Evolutionary conservation across 345 rosid genomes (phyloP), one percentile per base, ranked within the genome.

Genomic region (Populus ilicifolia): DNA sequence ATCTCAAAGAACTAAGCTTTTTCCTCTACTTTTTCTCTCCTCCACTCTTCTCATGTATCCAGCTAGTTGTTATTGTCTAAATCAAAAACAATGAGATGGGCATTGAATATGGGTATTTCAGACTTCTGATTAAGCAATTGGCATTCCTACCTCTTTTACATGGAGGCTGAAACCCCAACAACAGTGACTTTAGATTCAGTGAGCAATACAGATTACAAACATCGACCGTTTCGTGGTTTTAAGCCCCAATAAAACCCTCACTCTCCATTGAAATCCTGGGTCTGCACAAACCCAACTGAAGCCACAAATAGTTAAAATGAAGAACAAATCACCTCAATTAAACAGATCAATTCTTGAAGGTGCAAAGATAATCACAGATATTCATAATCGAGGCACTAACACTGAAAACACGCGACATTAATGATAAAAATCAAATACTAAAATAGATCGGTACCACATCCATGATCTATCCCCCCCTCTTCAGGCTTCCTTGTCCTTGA

Each of bases 401-500:
- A 59, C 14, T 9, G 64, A 10, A 59, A 59, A n/a, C 64, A n/a
- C 14, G 9, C 7, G 14, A 9, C 63, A 56, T 56, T n/a, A 56
- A 18, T 8, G 27, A 56, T 56, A 27, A 23, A 56, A 59, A 23
- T 5, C 9, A 10, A 23, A 23, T 3, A 23, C 64, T 59, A 59
- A 0, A 3, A 25, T 59, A 23, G 23, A n/a, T 3, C 9, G 10
- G 1, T 3, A n/a, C 29, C 1, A 9, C 63, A 56, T 59, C 64
- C 0, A 46, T 12, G 50, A 14, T 46, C 50, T 4, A 59, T 59
- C 29, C 64, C 64, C 64, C 10, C 5, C 25, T 38, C 44, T 33
- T 72, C 71, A 76, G 33, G 77, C 75, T 67, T 81, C 43, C 56
- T 77, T 81, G 21, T 69, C 48, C 75, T 81, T 81, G 66, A 36